Evolutionary conservation across 768 basidiomycete genomes (phyloP), one percentile per base, ranked within the genome.

Genomic region (Boletus reticulatus): DNA sequence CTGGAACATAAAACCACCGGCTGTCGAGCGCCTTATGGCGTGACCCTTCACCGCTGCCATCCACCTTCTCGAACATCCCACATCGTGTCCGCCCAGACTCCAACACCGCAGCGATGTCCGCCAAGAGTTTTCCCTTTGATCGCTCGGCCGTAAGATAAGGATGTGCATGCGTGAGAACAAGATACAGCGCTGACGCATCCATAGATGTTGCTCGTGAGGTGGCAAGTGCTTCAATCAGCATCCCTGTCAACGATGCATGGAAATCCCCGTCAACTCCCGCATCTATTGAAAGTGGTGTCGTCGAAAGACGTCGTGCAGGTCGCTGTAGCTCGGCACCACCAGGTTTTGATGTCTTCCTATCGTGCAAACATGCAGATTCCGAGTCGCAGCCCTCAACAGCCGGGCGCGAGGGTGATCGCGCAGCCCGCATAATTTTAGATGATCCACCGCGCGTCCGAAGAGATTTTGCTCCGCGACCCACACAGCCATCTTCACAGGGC

Each of bases 1-100:
- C 88, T 0, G 88, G 84, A 7, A 87, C 81, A 63, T 91, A 91
- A 68, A 88, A 91, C 86, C 86, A 91, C 64, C 84, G 68, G 46
- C 62, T 57, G 20, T 63, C 61, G 2, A 59, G 80, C 19, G 80
- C 79, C 63, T 85, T 85, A 54, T 85, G 65, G 38, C 50, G 81
- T 75, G 60, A 81, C 22, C 36, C 80, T 79, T 84, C 68, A 2
- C 80, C 80, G 62, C 80, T 84, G 56, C 83, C 81, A 60, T 87
- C 84, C 34, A 89, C 86, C 64, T 85, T 85, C 27, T 84, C 87
- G 65, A 90, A 90, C 55, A 90, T 80, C 4, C 85, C 86, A 55
- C 76, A 78, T 43, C 77, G 77, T 20, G 69, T 62, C 8, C 70
- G 72, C 20, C 74, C 77, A 46, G 71, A 67, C 52, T 78, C 73